A percentile compares a stretch with the other conserved stretches of the same genome.
Conservation (phyloP, 805 yeast genomes). For the Candida ipomoeae region DNA sequence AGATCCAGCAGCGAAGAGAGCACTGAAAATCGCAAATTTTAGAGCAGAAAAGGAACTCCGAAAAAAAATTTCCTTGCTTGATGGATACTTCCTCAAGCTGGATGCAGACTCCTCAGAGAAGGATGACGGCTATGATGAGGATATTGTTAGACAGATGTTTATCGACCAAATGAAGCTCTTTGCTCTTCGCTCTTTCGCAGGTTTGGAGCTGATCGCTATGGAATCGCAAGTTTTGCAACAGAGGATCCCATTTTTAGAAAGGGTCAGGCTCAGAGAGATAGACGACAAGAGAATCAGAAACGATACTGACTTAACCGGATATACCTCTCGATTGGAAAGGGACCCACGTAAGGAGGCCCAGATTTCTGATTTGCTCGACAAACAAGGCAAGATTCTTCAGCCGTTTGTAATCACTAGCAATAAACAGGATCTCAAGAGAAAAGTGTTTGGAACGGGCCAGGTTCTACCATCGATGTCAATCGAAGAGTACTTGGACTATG, state of each 20-base stretch:
- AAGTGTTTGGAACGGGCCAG: slow-evolving; percentile 90
- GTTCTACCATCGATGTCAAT: slow-evolving; percentile 90
- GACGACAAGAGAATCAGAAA: slow-evolving; percentile 4
- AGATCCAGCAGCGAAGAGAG: slow-evolving; percentile 50
- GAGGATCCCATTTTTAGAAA: not conserved
- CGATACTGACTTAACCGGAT: slow-evolving; percentile 37
- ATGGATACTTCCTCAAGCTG: slow-evolving; percentile 20
- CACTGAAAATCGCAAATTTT: slow-evolving; percentile 67
- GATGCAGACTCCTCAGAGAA: not conserved
- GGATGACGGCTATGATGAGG: slow-evolving; percentile 28
- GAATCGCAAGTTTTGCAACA: slow-evolving; percentile 59
- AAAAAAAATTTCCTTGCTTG: slow-evolving; percentile 39
- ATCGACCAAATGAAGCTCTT: slow-evolving; percentile 51
- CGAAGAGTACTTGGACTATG: slow-evolving; percentile 86
- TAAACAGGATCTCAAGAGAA: slow-evolving; percentile 51
- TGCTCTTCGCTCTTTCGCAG: slow-evolving; percentile 50
- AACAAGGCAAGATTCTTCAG: slow-evolving; percentile 71
- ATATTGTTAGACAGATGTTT: slow-evolving; percentile 51
- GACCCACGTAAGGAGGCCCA: slow-evolving; percentile 31
- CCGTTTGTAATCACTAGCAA: slow-evolving; percentile 72
- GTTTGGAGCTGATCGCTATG: slow-evolving; percentile 55
- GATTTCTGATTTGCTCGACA: slow-evolving; percentile 46
- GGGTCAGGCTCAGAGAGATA: not conserved
- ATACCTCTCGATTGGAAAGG: slow-evolving; percentile 61
- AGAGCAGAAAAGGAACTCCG: slow-evolving; percentile 55